phyloP scores from a whole-genome alignment of 1,139 yeast species.

The Protomyces inouyei region DNA sequence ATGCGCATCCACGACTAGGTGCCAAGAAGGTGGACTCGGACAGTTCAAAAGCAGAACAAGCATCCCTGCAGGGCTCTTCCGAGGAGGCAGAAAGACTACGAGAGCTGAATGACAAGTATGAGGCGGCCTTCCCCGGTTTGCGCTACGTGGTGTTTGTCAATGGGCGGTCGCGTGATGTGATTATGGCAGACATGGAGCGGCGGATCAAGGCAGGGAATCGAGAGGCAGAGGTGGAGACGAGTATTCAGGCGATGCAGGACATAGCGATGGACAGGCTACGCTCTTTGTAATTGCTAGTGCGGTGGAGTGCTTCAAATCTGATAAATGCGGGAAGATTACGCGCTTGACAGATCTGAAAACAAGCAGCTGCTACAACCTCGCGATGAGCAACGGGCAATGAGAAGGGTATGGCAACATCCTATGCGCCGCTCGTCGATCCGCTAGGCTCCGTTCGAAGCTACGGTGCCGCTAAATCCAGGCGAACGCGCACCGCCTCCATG shows the following conservation, averaged over 20 bases:
- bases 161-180: slow-evolving; percentile 62
- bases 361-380: too few relatives aligned
- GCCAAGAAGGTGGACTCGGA: slow-evolving; percentile 50
- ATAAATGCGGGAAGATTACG: too few relatives aligned
- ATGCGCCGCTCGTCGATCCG: slow-evolving; percentile 15
- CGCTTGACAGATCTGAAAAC: too few relatives aligned
- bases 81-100: slow-evolving; percentile 50
- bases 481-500: slow-evolving; percentile 14
- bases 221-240: slow-evolving; percentile 2
- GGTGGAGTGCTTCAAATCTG: too few relatives aligned
- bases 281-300: background rate
- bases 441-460: slow-evolving; percentile 18
- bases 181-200: slow-evolving; percentile 60
- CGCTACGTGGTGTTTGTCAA: slow-evolving; percentile 88
- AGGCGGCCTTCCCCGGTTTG: slow-evolving; percentile 68
- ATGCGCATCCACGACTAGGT: slow-evolving; percentile 87
- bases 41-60: slow-evolving; percentile 70
- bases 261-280: slow-evolving; percentile 13
- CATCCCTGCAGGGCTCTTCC: slow-evolving; percentile 48
- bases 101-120: slow-evolving; percentile 59
- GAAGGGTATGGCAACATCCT: background rate
- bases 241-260: slow-evolving; percentile 7
- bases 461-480: slow-evolving; percentile 19
- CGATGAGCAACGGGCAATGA: background rate
- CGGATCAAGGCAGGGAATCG: slow-evolving; percentile 50